Conservation (phyloP, 495 filamentous ascomycete species). For the Lentithecium fluviatile region DNA sequence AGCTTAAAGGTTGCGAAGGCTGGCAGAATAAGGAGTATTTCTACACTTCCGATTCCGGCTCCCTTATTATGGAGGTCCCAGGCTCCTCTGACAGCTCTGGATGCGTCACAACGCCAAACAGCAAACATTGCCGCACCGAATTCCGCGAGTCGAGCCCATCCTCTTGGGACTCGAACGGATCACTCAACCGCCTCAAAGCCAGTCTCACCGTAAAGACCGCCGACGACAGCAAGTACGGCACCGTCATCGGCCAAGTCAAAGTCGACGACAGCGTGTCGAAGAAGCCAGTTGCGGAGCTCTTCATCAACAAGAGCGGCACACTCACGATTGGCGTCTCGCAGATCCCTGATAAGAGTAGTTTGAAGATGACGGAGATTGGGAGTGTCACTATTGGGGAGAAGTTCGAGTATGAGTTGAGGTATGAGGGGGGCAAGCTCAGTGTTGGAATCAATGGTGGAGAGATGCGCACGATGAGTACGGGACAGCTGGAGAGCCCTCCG, state of each 20-base stretch:
- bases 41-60: slow-evolving; percentile 41
- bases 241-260: slow-evolving; percentile 46
- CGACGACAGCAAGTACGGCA: slow-evolving; percentile 40
- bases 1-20: slow-evolving; percentile 42
- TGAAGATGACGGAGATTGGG: slow-evolving; percentile 36
- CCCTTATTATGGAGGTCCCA: slow-evolving; percentile 43
- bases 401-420: slow-evolving; percentile 45
- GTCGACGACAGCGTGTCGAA: slow-evolving; percentile 37
- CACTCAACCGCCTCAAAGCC: slow-evolving; percentile 41
- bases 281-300: slow-evolving; percentile 47
- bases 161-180: slow-evolving; percentile 39
- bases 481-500: slow-evolving; percentile 35
- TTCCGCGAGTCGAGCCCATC: slow-evolving; percentile 38
- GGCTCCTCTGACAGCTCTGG: slow-evolving; percentile 35
- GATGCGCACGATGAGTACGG: slow-evolving; percentile 37
- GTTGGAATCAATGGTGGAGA: slow-evolving; percentile 41
- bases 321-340: slow-evolving; percentile 42
- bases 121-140: slow-evolving; percentile 48
- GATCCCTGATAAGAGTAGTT: slow-evolving; percentile 34
- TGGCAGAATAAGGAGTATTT: slow-evolving; percentile 43
- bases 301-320: slow-evolving; percentile 38
- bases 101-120: slow-evolving; percentile 44
- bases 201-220: slow-evolving; percentile 32
- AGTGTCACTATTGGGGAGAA: slow-evolving; percentile 35
- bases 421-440: slow-evolving; percentile 36